These are phyloP conservation scores for Paramecium bursaria DNA, from an alignment of 73 alveolate genomes.

Conservation along the genomic window DNA sequence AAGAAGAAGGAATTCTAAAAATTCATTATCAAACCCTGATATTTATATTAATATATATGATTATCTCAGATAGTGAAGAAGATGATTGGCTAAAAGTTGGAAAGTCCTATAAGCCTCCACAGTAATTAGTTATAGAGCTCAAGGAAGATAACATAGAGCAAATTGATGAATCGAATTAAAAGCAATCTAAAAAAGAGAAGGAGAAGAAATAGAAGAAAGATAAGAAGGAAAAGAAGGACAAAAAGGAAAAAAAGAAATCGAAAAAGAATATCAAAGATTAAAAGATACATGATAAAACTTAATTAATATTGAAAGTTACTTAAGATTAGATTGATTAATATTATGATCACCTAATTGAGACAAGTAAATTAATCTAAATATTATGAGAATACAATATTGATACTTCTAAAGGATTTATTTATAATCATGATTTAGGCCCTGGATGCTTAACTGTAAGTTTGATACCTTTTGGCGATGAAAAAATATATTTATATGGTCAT, in stretches of 20 bases:
- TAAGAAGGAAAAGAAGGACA: conserved; percentile 44
- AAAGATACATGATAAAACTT: not conserved
- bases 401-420: conserved; percentile 28
- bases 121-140: not conserved
- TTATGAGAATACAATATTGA: conserved; percentile 37
- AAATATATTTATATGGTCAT: conserved; percentile 31
- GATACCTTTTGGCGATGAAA: conserved; percentile 22
- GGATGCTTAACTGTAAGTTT: conserved; percentile 5
- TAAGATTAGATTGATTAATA: not conserved
- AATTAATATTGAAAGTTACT: not conserved
- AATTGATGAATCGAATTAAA: too few relatives aligned
- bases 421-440: conserved; percentile 40
- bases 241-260: not conserved
- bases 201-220: not conserved
- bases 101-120: not conserved
- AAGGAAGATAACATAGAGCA: not conserved
- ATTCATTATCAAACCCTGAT: too few relatives aligned
- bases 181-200: not conserved
- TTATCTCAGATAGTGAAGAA: too few relatives aligned
- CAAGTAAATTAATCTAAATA: not conserved
- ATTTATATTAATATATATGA: too few relatives aligned
- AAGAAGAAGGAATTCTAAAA: too few relatives aligned
- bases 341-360: conserved; percentile 23
- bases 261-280: conserved; percentile 36
- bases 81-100: conserved; percentile 17